A percentile compares a stretch with the other conserved stretches of the same genome.
Conservation (phyloP, 2,329 filamentous ascomycete genomes). For the Colletotrichum theobromicola region DNA sequence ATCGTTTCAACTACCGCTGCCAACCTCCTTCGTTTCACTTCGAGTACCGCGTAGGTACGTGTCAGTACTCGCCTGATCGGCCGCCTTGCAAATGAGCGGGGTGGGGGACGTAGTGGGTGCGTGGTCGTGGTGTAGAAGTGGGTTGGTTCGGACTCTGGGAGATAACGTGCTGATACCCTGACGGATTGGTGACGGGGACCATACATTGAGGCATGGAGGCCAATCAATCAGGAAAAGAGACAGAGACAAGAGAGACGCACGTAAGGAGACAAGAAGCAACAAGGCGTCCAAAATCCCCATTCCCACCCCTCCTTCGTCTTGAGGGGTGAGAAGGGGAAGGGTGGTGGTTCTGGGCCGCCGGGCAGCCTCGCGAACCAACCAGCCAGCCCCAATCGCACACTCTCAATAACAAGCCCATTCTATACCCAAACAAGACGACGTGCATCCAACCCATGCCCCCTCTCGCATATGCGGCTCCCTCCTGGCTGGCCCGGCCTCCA, state of each 20-base stretch:
- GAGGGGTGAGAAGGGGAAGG: background rate
- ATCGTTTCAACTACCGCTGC: background rate
- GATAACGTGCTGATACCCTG: constrained; percentile 4
- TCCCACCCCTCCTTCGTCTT: background rate
- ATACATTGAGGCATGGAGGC: background rate
- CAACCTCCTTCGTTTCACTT: background rate
- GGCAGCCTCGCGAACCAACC: background rate
- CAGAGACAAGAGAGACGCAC: background rate
- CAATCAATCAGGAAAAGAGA: background rate
- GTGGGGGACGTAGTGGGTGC: background rate
- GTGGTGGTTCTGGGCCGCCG: background rate
- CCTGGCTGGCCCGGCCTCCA: background rate
- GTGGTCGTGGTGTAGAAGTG: background rate
- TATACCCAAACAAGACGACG: constrained; percentile 4
- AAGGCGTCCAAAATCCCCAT: background rate
- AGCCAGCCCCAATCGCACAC: background rate
- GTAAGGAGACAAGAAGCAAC: constrained; percentile 6
- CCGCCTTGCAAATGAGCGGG: background rate
- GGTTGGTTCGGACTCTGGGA: background rate
- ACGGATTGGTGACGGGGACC: background rate
- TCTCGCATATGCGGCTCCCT: constrained; percentile 11
- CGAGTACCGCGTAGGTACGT: background rate
- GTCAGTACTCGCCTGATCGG: background rate
- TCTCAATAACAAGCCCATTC: background rate
- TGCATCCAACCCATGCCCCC: background rate